Base-by-base conservation (phyloP, 805 yeast species). In the Kurtzmaniella cleridarum region DNA sequence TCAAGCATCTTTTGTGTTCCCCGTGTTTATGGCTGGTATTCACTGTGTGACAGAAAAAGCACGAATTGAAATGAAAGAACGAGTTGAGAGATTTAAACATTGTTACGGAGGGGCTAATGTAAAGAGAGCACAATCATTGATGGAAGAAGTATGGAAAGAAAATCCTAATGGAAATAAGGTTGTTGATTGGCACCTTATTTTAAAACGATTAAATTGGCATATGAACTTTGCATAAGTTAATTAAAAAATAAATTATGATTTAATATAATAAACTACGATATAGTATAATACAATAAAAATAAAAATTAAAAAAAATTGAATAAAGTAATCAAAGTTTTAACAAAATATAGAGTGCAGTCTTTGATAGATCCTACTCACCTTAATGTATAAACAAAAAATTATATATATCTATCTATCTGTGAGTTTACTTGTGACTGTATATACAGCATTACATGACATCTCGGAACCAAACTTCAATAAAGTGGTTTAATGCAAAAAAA, bases 21-120 rank as follows among this genome's bases (percentile, higher is more conserved):
- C 95, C 0, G 57, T 84, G 45, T 86, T 86, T 53, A 76, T 86
- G 15, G 83, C 88, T 1, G 95, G 91, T 1, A 73, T 85, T 51
- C 80, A 79, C 53, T 74, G 84, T 46, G 71, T 76, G 4, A 69
- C 74, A 1, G 54, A 52, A n/a, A 60, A 49, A n/a, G 81, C 77
- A 45, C 68, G 86, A 15, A 54, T 55, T n/a, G 53, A 59, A 33
- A 78, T 84, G 73, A 57, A 65, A 28, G 51, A 48, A 12, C 64
- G 83, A 42, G 74, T 83, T 43, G 75, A 75, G 15, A 74, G 66
- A 26, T 74, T 79, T 49, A 75, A 80, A 41, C 62, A 71, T 24
- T 59, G 84, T n/a, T 84, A 84, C 51, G 76, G 77, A 36, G 84
- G 86, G 43, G 76, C 83, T 59, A 86, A 84, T 50, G 73, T 61